Evolutionary conservation across 495 filamentous ascomycete genomes (phyloP), one percentile per base, ranked within the genome.

Genomic region (Penicillium argentinense): DNA sequence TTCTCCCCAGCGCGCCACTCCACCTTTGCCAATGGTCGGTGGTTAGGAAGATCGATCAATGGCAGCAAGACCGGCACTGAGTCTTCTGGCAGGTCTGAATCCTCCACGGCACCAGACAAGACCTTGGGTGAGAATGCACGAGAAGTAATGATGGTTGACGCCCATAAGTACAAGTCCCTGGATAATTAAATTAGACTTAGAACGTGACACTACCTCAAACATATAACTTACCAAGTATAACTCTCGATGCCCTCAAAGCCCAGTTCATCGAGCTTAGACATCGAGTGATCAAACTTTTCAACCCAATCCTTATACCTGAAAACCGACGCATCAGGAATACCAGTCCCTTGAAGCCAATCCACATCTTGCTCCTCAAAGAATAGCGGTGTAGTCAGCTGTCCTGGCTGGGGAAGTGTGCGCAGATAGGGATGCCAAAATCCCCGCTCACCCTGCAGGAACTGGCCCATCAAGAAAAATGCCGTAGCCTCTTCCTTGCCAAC

Each of bases 361-460:
- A 80, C 45, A 64, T 87, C 84, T 28, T 69, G 70, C 14, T 74
- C 70, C 9, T 70, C 64, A 60, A 80, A 86, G 51, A 76, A 85
- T 36, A 84, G 42, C 1, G 80, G 79, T 7, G 81, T 84, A 25
- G 74, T 74, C 49, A 84, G 66, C 1, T 72, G 66, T 3, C 72
- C 67, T 5, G 74, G 72, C 39, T 60, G 58, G n/a, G 84, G 84
- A 30, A 88, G 49, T 17, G 73, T 74, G 12, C 67, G 62, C 12
- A 87, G 56, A 62, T 87, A 88, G 3, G 82, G 80, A 55, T 63
- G 70, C 84, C 84, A 88, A 47, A 78, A 80, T 1, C 79, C 75
- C n/a, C 67, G 44, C 12, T 61, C 26, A 1, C 65, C 69, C 5
- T 74, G 60, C 26, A 82, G 50, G 52, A 71, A 72, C 54, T 88